Evolutionary conservation across 805 yeast genomes (phyloP), one percentile per base, ranked within the genome.

Genomic region (Schizosaccharomyces japonicus): DNA sequence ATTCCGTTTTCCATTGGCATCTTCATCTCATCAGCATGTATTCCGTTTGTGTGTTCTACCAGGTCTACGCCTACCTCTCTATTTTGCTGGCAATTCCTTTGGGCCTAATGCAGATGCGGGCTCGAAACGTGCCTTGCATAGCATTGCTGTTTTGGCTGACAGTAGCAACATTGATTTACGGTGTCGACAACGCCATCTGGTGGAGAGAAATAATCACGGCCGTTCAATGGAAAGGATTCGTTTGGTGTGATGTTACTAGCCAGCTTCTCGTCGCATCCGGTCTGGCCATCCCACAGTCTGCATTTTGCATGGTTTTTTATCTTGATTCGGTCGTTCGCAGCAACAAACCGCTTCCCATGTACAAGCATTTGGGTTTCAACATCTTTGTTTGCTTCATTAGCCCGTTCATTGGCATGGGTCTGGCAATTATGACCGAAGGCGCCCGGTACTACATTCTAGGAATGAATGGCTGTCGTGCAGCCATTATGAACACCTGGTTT

Each of bases 261-360:
- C 25, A 27, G 23, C 6, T 36, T 19, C 13, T 36, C 23, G 23
- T 27, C 5, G 6, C 27, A 7, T 2, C 42, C 4, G 23, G 42
- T 21, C 17, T 36, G 17, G 42, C 27, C 5, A 19, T 36, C 11
- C 42, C 42, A 19, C 27, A 25, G 8, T n/a, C 42, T n/a, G 42
- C 42, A 5, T 36, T 36, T n/a, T 19, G 27, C 1, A 5, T 36
- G 42, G 42, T 36, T 10, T 27, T 36, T 7, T 36, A 36, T 11
- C 42, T 36, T 21, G 42, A 36, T 21, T 19, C 17, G 23, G 42
- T 36, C 42, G 23, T 36, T 36, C 42, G 28, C 42, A 36, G 42
- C 13, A 27, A 36, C 23, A 8, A 21, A 13, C 42, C 42, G 17
- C 23, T 36, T 5, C 17, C 17, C 17, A 25, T 15, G 23, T 36